These are phyloP conservation scores for Zasmidium angulare DNA, from an alignment of 2,329 filamentous ascomycete species.

Conservation along the genomic window DNA sequence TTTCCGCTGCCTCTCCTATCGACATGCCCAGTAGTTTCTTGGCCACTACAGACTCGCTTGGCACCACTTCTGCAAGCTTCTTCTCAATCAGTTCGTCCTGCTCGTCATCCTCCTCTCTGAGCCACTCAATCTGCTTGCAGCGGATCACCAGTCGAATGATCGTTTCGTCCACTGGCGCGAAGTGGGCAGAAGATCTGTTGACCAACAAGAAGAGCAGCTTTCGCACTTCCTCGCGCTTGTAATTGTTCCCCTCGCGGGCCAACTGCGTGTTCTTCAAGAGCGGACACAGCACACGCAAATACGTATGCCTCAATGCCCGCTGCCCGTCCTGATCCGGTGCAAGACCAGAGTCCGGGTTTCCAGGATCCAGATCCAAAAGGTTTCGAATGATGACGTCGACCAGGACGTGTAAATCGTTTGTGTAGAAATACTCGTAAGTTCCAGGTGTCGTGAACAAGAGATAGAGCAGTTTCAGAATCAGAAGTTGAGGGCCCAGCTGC, in stretches of 20 bases:
- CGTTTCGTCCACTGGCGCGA: slow-evolving; percentile 77
- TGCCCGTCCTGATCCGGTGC: slow-evolving; percentile 31
- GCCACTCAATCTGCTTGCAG: slow-evolving; percentile 51
- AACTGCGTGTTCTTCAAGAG: slow-evolving; percentile 90
- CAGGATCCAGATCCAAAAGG: slow-evolving; percentile 89
- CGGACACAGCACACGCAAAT: slow-evolving; percentile 87
- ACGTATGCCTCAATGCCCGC: slow-evolving; percentile 76
- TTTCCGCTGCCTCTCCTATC: slow-evolving; percentile 66
- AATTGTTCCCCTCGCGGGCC: slow-evolving; percentile 73
- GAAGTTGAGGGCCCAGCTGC: slow-evolving; percentile 86
- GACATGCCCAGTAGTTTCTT: slow-evolving; percentile 70
- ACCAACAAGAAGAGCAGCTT: slow-evolving; percentile 70
- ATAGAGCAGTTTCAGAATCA: slow-evolving; percentile 96
- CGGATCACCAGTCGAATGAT: slow-evolving; percentile 74
- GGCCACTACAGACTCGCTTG: slow-evolving; percentile 33
- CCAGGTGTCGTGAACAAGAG: slow-evolving; percentile 87
- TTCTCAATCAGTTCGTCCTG: slow-evolving; percentile 28
- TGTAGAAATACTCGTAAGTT: slow-evolving; percentile 98
- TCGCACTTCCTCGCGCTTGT: slow-evolving; percentile 84
- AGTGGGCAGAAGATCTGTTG: slow-evolving; percentile 56
- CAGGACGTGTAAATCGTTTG: slow-evolving; percentile 90
- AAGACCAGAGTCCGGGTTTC: slow-evolving; percentile 48
- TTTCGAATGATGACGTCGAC: slow-evolving; percentile 96
- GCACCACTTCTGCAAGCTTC: slow-evolving; percentile 28
- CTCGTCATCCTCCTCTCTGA: slow-evolving; percentile 36